Percentiles rank a stretch among this genome's conserved stretches.
Conservation (phyloP, 345 rosid genomes). For the Corchorus capsularis region DNA sequence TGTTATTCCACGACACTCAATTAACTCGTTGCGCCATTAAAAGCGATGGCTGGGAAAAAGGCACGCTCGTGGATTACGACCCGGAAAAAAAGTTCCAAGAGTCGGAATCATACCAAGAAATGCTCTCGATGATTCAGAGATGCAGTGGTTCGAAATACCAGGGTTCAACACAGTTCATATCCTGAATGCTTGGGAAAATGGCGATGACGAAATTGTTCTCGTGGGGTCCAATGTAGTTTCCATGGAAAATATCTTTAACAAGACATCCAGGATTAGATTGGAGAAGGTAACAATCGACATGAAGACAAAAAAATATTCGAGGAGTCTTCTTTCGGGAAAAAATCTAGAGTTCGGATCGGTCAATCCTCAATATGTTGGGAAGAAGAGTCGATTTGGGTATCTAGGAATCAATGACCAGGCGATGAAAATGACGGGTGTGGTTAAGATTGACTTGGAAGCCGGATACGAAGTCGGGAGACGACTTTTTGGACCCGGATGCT, state of each 20-base stretch:
- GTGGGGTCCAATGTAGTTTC: conserved; percentile 18
- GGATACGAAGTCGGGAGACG: not conserved
- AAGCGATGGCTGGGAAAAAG: conserved; percentile 16
- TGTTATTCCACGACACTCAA: conserved; percentile 23
- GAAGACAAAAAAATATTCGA: not conserved
- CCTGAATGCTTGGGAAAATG: conserved; percentile 30
- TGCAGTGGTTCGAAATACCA: conserved; percentile 28
- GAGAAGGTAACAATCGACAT: conserved; percentile 2
- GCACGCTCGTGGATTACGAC: conserved; percentile 18
- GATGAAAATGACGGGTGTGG: not conserved
- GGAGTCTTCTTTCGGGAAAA: conserved; percentile 16
- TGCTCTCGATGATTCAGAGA: conserved; percentile 14
- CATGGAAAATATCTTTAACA: not conserved
- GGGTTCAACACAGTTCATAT: conserved; percentile 28
- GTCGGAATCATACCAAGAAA: conserved; percentile 27
- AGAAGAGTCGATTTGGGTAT: not conserved
- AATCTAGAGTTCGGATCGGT: conserved; percentile 9
- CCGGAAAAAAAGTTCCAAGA: conserved; percentile 25
- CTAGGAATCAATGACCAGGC: not conserved
- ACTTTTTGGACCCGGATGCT: not conserved
- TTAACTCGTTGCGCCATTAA: not conserved
- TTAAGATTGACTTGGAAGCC: not conserved
- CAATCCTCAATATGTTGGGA: not conserved
- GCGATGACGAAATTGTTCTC: conserved; percentile 24
- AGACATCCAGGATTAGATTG: not conserved